phyloP scores from a whole-genome alignment of 805 yeast genomes.

The Blastobotrys attinorum region DNA sequence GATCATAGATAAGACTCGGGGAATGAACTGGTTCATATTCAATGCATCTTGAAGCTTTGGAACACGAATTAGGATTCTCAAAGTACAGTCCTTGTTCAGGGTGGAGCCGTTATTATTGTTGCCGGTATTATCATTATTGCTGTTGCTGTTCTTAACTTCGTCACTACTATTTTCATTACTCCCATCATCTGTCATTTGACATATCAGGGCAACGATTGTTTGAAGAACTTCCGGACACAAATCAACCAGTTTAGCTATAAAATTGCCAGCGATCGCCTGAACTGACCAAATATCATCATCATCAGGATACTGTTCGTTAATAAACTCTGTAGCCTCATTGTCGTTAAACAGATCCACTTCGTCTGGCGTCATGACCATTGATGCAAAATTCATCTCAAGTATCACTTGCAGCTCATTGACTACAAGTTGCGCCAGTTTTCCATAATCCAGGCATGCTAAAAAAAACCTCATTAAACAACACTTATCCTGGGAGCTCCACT shows the following conservation, averaged over 20 bases:
- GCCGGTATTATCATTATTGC: too few relatives aligned
- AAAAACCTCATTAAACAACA: constrained; percentile 8
- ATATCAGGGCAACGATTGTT: constrained; percentile 6
- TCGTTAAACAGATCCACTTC: constrained; percentile 1
- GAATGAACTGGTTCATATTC: not conserved
- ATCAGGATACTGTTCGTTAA: not conserved
- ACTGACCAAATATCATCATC: not conserved
- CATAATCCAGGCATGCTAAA: not conserved
- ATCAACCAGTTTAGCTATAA: constrained; percentile 5
- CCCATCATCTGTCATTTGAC: constrained; percentile 7
- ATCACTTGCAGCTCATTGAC: not conserved
- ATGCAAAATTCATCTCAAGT: not conserved
- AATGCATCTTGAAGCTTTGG: constrained; percentile 36
- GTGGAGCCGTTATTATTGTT: constrained; percentile 35
- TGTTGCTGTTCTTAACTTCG: too few relatives aligned
- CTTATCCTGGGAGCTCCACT: constrained; percentile 1
- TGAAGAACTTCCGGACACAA: constrained; percentile 7
- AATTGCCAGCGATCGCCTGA: constrained; percentile 1
- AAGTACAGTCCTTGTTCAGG: constrained; percentile 63
- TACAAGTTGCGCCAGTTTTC: constrained; percentile 1
- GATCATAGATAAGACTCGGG: constrained; percentile 63
- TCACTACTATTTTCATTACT: too few relatives aligned
- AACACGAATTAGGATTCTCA: constrained; percentile 69
- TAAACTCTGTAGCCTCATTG: not conserved
- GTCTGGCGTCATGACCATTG: constrained; percentile 8